phyloP scores from a whole-genome alignment of 2,329 filamentous ascomycete genomes.

The Tolypocladium guangdongense region DNA sequence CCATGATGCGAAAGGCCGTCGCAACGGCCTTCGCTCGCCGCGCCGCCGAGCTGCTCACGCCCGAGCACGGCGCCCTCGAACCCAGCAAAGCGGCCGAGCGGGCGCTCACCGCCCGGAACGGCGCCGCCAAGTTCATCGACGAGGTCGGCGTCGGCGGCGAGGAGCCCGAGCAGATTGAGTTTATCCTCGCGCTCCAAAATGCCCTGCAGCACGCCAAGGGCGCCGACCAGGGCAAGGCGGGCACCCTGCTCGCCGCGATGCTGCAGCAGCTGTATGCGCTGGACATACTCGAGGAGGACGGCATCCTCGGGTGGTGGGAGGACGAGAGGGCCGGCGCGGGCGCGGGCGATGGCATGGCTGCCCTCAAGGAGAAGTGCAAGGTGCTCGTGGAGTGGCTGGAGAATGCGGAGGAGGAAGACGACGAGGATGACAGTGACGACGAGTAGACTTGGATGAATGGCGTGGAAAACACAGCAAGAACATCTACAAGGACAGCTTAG shows the following conservation, averaged over 20 bases:
- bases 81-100: conserved; percentile 53
- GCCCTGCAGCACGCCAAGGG: conserved; percentile 60
- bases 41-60: conserved; percentile 55
- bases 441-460: background rate
- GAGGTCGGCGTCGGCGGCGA: conserved; percentile 54
- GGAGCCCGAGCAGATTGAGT: conserved; percentile 72
- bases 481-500: background rate
- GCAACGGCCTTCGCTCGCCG: conserved; percentile 77
- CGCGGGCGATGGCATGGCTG: conserved; percentile 56
- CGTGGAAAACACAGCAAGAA: background rate
- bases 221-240: conserved; percentile 35
- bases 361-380: conserved; percentile 61
- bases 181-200: conserved; percentile 70
- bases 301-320: conserved; percentile 80
- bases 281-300: conserved; percentile 83
- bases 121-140: conserved; percentile 43
- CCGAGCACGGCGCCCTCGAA: conserved; percentile 40
- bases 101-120: conserved; percentile 43
- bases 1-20: conserved; percentile 77
- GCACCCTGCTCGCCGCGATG: conserved; percentile 62
- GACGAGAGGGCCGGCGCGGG: conserved; percentile 55
- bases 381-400: conserved; percentile 77
- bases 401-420: conserved; percentile 63
- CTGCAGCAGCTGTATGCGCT: conserved; percentile 77
- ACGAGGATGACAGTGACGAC: conserved; percentile 33